Percentiles rank a stretch among this genome's conserved stretches.
Evolutionary conservation across 441 rosid genomes (phyloP).

Genomic region (Arabidopsis lyrata): DNA sequence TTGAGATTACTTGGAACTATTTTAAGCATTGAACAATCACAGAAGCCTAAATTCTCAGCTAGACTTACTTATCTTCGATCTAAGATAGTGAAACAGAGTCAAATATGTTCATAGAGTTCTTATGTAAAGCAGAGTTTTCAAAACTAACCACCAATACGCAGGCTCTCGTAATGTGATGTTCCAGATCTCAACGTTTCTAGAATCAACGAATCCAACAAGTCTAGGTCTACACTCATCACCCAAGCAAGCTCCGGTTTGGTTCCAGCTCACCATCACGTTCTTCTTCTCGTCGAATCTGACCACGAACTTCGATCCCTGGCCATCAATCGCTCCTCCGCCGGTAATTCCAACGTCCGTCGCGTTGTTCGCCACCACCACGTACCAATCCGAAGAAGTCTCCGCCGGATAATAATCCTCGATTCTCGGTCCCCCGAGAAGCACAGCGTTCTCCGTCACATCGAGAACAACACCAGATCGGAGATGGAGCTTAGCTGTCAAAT

Average conservation of each 20-base stretch:
- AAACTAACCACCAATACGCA: conserved; percentile 89
- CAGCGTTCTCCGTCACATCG: conserved; percentile 64
- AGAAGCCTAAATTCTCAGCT: not conserved
- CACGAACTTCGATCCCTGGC: conserved; percentile 79
- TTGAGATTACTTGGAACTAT: not conserved
- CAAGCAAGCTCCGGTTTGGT: conserved; percentile 68
- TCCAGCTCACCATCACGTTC: conserved; percentile 96
- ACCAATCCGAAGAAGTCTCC: conserved; percentile 62
- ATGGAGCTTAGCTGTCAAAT: conserved; percentile 74
- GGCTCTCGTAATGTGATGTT: conserved; percentile 66
- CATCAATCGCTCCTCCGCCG: conserved; percentile 84
- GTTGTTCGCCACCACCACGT: conserved; percentile 79
- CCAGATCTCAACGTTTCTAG: conserved; percentile 65
- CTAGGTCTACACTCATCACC: conserved; percentile 91
- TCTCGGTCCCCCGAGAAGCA: conserved; percentile 70
- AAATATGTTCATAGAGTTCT: not conserved
- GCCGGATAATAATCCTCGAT: conserved; percentile 73
- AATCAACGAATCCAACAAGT: conserved; percentile 73
- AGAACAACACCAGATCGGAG: conserved; percentile 73
- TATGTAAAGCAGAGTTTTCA: not conserved
- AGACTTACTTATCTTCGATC: not conserved
- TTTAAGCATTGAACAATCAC: conserved; percentile 2
- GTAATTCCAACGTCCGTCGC: conserved; percentile 79
- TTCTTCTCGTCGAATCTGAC: conserved; percentile 62
- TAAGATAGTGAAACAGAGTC: conserved; percentile 1